phyloP scores from a whole-genome alignment of 352 stramenopile species.

The Pythium guiyangense region DNA sequence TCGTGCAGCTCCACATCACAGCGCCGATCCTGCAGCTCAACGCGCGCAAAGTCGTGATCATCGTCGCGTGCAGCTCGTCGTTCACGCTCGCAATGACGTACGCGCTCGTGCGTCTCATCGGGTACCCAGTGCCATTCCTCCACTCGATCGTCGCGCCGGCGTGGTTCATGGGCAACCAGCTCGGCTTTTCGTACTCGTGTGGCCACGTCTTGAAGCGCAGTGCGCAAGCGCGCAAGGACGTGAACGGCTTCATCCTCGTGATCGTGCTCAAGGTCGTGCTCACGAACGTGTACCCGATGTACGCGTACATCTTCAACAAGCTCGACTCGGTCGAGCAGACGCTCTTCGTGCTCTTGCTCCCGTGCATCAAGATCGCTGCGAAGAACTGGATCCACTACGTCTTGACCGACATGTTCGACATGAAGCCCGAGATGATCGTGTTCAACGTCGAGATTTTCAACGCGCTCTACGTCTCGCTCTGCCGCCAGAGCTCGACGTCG shows the following conservation, averaged over 20 bases:
- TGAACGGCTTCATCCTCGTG: not conserved
- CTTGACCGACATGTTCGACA: conserved; percentile 14
- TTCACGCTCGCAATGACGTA: not conserved
- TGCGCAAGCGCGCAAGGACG: conserved; percentile 4
- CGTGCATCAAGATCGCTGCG: conserved; percentile 20
- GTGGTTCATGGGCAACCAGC: conserved; percentile 10
- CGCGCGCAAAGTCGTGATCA: not conserved
- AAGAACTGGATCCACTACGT: conserved; percentile 10
- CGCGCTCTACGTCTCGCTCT: conserved; percentile 35
- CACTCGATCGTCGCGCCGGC: conserved; percentile 14
- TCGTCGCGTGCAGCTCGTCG: not conserved
- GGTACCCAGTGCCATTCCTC: conserved; percentile 29
- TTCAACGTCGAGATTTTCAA: conserved; percentile 59
- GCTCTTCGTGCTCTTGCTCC: conserved; percentile 21
- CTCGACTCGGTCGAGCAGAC: conserved; percentile 9
- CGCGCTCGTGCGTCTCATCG: not conserved
- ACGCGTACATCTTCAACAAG: conserved; percentile 23
- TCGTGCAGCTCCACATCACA: not conserved
- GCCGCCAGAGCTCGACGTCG: conserved; percentile 27
- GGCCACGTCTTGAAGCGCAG: conserved; percentile 7
- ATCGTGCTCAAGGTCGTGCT: not conserved
- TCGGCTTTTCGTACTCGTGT: conserved; percentile 2
- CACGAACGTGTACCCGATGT: conserved; percentile 26
- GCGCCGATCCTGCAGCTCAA: not conserved
- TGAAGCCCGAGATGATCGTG: conserved; percentile 37